Percentiles rank a stretch among this genome's conserved stretches.
phyloP scores from a whole-genome alignment of 208 protist species.

The Leishmania mexicana region DNA sequence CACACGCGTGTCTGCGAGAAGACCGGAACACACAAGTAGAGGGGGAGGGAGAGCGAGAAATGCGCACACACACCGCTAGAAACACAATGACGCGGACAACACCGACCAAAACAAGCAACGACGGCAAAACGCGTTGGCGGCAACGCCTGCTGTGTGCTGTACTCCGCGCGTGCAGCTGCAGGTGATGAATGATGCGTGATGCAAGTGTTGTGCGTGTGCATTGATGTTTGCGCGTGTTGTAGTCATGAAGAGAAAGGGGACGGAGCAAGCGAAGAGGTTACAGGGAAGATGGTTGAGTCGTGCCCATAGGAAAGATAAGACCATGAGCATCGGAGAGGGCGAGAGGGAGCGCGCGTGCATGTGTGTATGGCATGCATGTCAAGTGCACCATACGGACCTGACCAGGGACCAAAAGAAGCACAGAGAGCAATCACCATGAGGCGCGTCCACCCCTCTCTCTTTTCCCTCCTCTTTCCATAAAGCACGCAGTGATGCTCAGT shows the following conservation, averaged over 20 bases:
- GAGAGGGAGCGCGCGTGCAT: neutral
- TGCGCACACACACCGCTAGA: too few species aligned
- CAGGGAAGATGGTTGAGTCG: neutral
- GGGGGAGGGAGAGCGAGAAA: neutral
- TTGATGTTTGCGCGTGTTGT: neutral
- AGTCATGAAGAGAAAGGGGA: neutral
- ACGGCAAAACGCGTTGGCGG: conserved; percentile 2
- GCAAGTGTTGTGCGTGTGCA: neutral
- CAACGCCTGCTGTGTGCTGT: neutral
- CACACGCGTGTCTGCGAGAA: conserved; percentile 2
- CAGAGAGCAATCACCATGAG: neutral
- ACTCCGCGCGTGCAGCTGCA: neutral
- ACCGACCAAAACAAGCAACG: neutral
- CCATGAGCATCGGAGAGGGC: neutral
- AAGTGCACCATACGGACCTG: neutral
- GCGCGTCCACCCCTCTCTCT: neutral
- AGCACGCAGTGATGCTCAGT: neutral
- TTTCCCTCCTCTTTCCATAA: neutral
- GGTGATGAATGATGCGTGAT: conserved; percentile 1
- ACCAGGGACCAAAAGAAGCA: neutral
- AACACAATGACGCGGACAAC: conserved; percentile 7
- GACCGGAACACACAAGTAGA: neutral
- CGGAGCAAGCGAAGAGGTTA: neutral
- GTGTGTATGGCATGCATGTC: neutral
- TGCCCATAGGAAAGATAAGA: neutral